Evolutionary conservation across 1,139 yeast species (phyloP).

Genomic region (Suhomyces chickasaworum): DNA sequence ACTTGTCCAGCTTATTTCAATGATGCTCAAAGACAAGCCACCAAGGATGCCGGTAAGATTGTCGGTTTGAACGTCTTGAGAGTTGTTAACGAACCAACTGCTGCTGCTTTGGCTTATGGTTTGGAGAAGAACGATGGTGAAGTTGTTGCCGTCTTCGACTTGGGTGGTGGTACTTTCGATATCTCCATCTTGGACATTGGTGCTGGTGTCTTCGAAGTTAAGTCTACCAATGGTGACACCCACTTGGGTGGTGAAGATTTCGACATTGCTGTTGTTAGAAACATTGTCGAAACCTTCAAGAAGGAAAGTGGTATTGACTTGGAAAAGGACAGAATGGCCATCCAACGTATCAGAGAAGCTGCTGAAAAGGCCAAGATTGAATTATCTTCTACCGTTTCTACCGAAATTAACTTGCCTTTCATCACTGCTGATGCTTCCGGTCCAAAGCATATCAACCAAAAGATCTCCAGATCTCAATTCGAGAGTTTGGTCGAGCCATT

Average conservation of each 20-base stretch:
- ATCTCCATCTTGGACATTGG: constrained; percentile 82
- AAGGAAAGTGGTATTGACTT: constrained; percentile 89
- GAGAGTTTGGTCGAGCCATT: constrained; percentile 89
- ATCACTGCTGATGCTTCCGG: constrained; percentile 96
- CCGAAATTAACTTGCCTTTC: constrained; percentile 96
- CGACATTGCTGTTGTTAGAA: constrained; percentile 81
- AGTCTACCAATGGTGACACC: constrained; percentile 88
- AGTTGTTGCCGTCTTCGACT: constrained; percentile 82
- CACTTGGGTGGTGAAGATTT: constrained; percentile 93
- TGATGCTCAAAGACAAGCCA: constrained; percentile 98
- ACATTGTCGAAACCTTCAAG: constrained; percentile 90
- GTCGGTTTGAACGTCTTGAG: constrained; percentile 95
- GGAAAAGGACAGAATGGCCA: constrained; percentile 94
- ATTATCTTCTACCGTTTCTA: constrained; percentile 88
- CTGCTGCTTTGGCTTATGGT: constrained; percentile 98
- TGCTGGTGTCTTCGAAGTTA: constrained; percentile 86
- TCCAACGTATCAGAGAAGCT: constrained; percentile 99
- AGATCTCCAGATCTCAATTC: constrained; percentile 89
- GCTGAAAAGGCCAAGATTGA: constrained; percentile 99
- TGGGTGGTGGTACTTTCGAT: constrained; percentile 91
- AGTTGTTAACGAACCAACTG: constrained; percentile 98
- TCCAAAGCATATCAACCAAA: constrained; percentile 97
- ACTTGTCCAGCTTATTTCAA: constrained; percentile 98
- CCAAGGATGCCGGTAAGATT: constrained; percentile 98
- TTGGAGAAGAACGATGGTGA: constrained; percentile 78